Evolutionary conservation across 106 monocot species (phyloP).

Genomic region (Iris macrosiphon): DNA sequence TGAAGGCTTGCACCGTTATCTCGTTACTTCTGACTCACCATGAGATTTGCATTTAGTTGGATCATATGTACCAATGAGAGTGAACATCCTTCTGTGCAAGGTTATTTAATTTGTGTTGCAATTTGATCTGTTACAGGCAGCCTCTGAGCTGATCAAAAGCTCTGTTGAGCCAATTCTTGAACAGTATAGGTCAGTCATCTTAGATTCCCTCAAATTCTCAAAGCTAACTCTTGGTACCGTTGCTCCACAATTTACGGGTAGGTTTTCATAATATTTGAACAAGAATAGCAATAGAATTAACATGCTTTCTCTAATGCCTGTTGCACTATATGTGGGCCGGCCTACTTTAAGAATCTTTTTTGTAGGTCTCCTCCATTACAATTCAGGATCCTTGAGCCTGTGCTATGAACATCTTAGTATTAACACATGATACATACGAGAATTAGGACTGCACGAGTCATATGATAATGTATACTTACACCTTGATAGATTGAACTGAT

Average conservation of each 20-base stretch:
- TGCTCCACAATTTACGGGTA: conserved; percentile 97
- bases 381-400: no score
- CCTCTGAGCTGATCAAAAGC: conserved; percentile 82
- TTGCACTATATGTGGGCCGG: no score
- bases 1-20: not conserved
- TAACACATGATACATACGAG: no score
- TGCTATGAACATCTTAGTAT: no score
- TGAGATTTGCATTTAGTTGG: not conserved
- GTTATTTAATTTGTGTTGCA: conserved; percentile 9
- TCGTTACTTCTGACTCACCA: not conserved
- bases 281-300: no score
- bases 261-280: conserved; percentile 1
- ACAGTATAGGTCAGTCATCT: conserved; percentile 63
- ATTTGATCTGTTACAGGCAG: conserved; percentile 57
- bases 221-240: conserved; percentile 96
- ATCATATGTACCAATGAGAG: not conserved
- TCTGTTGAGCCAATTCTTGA: conserved; percentile 90
- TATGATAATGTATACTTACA: no score
- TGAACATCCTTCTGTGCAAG: not conserved
- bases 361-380: no score
- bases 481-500: no score
- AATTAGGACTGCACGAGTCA: no score
- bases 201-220: conserved; percentile 80
- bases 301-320: no score
- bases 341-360: no score